Base-by-base conservation (phyloP, 306 rosid genomes). In the Ceratonia siliqua region DNA sequence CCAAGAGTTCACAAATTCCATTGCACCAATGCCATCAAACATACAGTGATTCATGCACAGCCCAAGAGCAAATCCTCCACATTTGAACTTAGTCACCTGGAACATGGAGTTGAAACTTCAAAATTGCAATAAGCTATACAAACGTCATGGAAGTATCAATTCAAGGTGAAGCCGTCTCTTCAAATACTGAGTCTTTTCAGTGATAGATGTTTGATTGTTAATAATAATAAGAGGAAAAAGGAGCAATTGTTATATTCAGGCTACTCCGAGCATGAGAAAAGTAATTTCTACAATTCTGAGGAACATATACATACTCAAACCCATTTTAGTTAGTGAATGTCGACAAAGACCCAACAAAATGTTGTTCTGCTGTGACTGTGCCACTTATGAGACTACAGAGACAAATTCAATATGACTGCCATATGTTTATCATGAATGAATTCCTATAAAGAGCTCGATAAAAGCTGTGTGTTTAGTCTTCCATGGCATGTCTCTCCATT, bases 1-100 rank as follows among this genome's bases (percentile, higher is more conserved):
- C 97, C 99, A 94, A 2, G 97, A 87, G 73, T 90, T 92, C 68
- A 94, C 87, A 74, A 94, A 92, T 50, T 92, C 89, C 99, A 92
- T 90, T 0, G 96, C 96, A 7, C 81, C 87, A 76, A 94, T 79
- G 15, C 99, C 99, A 78, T 94, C 99, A 43, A 79, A 83, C 97
- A 92, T 92, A 13, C 96, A 87, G 48, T 94, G 99, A 55, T 94
- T 94, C 89, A 87, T 63, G 82, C 95, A 83, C 38, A 94, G 22
- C 45, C 97, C 99, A 53, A 94, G 81, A 35, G 85, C 85, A 70
- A 94, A 90, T 38, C 97, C 98, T 46, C 99, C 97, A 68, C 99
- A 94, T 65, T 80, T 90, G 72, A 94, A 90, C 78, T 85, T 92
- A 0, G 99, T 94, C 77, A 94, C 91, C 99, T 94, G 82, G 5